Evolutionary conservation across 352 stramenopile genomes (phyloP), one percentile per base, ranked within the genome.

Genomic region (Globisporangium mamillatum): DNA sequence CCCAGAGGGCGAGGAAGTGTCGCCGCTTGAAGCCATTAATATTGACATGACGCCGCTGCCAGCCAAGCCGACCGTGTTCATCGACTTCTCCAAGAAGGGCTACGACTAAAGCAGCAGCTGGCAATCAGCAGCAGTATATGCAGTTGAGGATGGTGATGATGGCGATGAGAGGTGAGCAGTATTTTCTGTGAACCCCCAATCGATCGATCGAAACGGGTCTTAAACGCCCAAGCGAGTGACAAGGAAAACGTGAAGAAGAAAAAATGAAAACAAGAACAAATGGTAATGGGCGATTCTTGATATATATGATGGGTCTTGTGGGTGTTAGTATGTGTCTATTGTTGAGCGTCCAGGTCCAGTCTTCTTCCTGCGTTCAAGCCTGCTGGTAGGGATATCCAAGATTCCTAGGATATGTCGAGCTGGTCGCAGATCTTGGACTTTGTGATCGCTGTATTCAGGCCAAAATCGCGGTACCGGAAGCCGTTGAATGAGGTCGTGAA

Each of bases 401-500:
- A n/a, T 8, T 44, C 48, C 48, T 70, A 66, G 24, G 57, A 60
- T 32, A 61, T n/a, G 48, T 93, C 80, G 27, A 94, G 77, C 63
- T 91, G 80, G 61, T 92, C 84, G 71, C 76, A 88, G 77, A 94
- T 93, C 50, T 81, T 82, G 4, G 87, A 94, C 69, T 85, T 90
- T 63, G 84, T 92, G 67, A 94, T 77, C 34, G 83, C 80, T 44
- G 84, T 94, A 71, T 92, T 92, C 10, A 94, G 75, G 1, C 87
- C 87, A 66, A 89, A 93, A 74, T 94, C 85, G 32, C 87, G 83
- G 74, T 91, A 94, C 29, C 80, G 87, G 60, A 94, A 93, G 32
- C 87, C 87, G 68, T 94, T 92, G 75, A 94, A 94, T n/a, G 87
- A 91, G 25, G 76, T 88, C 14, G 87, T 92, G 72, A 94, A 93